Percentiles rank a stretch among this genome's conserved stretches.
Evolutionary conservation across 352 stramenopile species (phyloP).

Genomic region (Globisporangium emineosum): DNA sequence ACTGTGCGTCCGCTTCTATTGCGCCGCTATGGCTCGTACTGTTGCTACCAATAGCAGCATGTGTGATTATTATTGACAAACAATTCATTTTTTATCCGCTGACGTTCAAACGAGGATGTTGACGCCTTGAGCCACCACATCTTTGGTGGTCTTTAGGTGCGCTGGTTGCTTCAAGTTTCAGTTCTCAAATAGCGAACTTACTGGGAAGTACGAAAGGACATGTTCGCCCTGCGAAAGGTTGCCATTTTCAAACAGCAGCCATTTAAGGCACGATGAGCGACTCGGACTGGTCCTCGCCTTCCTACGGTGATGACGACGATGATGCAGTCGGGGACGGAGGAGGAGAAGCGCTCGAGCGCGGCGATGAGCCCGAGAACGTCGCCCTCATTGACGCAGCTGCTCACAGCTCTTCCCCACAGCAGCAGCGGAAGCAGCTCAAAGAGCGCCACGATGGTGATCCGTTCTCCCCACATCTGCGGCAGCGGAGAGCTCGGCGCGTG

Average conservation of each 20-base stretch:
- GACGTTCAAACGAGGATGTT: no score
- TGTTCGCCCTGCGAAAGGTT: no score
- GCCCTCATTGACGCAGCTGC: background rate
- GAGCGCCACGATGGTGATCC: background rate
- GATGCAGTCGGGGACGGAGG: background rate
- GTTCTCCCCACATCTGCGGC: background rate
- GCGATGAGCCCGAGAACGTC: background rate
- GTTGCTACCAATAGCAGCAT: background rate
- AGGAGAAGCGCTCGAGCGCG: background rate
- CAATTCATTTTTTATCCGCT: no score
- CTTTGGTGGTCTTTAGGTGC: no score
- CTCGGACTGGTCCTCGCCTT: constrained; percentile 18
- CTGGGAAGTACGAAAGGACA: no score
- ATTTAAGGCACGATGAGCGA: no score
- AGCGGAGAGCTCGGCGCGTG: constrained; percentile 5
- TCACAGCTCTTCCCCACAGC: background rate
- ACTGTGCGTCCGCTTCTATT: constrained; percentile 14
- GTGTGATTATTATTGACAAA: no score
- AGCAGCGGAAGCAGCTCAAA: background rate
- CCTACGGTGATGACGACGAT: constrained; percentile 26
- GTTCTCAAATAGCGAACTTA: no score
- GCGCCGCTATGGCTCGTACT: background rate
- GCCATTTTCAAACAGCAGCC: no score
- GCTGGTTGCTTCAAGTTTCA: no score
- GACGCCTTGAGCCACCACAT: no score